phyloP scores from a whole-genome alignment of 2,329 filamentous ascomycete species.

The Ophiocordyceps camponoti-saundersi region DNA sequence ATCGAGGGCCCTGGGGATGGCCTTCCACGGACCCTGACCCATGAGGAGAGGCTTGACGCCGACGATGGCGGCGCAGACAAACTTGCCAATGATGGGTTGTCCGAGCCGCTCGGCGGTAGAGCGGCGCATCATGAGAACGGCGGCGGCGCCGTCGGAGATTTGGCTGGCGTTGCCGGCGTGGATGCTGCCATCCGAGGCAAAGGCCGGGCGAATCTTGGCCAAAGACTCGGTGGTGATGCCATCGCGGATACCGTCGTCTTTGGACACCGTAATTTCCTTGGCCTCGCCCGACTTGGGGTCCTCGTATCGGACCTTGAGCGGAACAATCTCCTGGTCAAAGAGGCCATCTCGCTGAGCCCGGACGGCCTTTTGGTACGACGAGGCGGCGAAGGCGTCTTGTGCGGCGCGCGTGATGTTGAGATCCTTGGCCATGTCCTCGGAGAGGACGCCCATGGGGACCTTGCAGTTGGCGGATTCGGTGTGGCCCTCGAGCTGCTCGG shows the following conservation, averaged over 20 bases:
- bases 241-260: conserved; percentile 74
- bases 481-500: conserved; percentile 67
- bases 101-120: conserved; percentile 76
- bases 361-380: conserved; percentile 77
- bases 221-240: conserved; percentile 79
- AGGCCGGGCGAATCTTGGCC: conserved; percentile 79
- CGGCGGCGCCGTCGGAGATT: conserved; percentile 89
- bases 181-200: conserved; percentile 81
- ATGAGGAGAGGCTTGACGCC: conserved; percentile 88
- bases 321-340: conserved; percentile 81
- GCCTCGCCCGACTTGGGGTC: conserved; percentile 82
- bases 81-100: conserved; percentile 85
- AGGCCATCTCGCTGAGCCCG: conserved; percentile 77
- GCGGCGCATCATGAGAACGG: conserved; percentile 89
- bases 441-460: conserved; percentile 88
- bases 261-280: conserved; percentile 64
- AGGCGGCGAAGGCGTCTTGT: conserved; percentile 90
- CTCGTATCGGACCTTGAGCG: conserved; percentile 71
- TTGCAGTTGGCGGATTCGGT: conserved; percentile 86
- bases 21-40: conserved; percentile 90
- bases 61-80: conserved; percentile 67
- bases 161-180: conserved; percentile 94
- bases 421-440: conserved; percentile 88
- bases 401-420: conserved; percentile 50
- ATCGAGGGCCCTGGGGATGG: conserved; percentile 80